Conservation (phyloP, 2,329 filamentous ascomycete species). For the Fusarium transvaalense region DNA sequence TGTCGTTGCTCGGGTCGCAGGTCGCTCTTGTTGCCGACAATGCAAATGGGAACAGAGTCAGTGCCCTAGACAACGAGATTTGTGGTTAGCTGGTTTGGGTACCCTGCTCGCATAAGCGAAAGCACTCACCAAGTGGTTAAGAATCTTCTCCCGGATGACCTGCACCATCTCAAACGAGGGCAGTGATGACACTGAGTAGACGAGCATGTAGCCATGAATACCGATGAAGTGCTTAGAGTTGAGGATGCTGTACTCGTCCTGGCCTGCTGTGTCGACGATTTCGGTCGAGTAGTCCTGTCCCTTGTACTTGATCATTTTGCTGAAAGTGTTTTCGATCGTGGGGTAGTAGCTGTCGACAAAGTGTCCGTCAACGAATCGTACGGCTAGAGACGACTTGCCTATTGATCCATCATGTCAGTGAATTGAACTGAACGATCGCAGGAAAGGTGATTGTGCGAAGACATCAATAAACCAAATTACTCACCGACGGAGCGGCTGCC, state of each 20-base stretch:
- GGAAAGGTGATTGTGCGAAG: background rate
- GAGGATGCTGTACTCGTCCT: constrained; percentile 98
- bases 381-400: constrained; percentile 98
- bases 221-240: constrained; percentile 99
- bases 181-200: constrained; percentile 95
- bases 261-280: constrained; percentile 97
- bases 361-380: constrained; percentile 96
- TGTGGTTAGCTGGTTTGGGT: background rate
- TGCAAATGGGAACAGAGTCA: constrained; percentile 90
- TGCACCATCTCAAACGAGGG: constrained; percentile 98
- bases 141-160: constrained; percentile 95
- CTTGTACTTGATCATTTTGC: constrained; percentile 92
- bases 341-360: constrained; percentile 99
- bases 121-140: constrained; percentile 88
- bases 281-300: constrained; percentile 94
- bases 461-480: constrained; percentile 38
- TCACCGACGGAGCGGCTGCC: constrained; percentile 87
- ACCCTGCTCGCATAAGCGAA: background rate
- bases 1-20: constrained; percentile 93
- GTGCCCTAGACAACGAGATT: constrained; percentile 73
- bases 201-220: constrained; percentile 98
- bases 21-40: constrained; percentile 98
- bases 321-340: constrained; percentile 99
- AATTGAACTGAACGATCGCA: background rate
- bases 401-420: constrained; percentile 23